Evolutionary conservation across 1,284 basidiomycete species (phyloP).

Genomic region (Sporisorium iseilematis-ciliati): DNA sequence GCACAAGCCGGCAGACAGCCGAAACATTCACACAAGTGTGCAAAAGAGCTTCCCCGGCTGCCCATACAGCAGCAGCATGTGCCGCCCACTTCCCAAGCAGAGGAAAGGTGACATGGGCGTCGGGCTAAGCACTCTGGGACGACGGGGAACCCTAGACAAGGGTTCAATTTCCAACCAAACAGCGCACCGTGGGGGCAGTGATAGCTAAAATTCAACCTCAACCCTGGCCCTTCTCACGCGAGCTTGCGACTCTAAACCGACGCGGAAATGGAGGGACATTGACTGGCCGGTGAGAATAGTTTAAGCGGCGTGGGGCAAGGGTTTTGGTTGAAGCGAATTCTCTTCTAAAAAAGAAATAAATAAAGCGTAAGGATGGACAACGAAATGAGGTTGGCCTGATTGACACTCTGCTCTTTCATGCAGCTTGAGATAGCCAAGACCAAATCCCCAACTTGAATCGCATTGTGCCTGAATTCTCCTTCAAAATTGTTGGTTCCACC

Average conservation of each 20-base stretch:
- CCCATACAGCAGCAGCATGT: conserved; percentile 2
- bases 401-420: too few relatives aligned
- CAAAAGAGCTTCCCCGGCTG: conserved; percentile 18
- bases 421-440: neutral
- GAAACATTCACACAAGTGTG: neutral
- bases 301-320: conserved; percentile 5
- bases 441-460: neutral
- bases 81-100: neutral
- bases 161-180: conserved; percentile 5
- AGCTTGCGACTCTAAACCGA: neutral
- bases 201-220: neutral
- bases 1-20: conserved; percentile 13
- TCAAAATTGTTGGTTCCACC: too few relatives aligned
- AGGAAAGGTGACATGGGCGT: conserved; percentile 25
- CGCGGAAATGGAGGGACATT: neutral
- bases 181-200: neutral
- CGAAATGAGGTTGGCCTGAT: neutral
- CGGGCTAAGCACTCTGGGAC: conserved; percentile 31
- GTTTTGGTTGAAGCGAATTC: neutral
- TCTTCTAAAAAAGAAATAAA: neutral
- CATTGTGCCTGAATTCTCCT: too few relatives aligned
- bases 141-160: conserved; percentile 17
- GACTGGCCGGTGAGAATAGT: neutral
- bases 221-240: conserved; percentile 25
- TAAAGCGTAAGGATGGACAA: conserved; percentile 1